phyloP scores from a whole-genome alignment of 2,329 filamentous ascomycete species.

The Teratosphaeria destructans region DNA sequence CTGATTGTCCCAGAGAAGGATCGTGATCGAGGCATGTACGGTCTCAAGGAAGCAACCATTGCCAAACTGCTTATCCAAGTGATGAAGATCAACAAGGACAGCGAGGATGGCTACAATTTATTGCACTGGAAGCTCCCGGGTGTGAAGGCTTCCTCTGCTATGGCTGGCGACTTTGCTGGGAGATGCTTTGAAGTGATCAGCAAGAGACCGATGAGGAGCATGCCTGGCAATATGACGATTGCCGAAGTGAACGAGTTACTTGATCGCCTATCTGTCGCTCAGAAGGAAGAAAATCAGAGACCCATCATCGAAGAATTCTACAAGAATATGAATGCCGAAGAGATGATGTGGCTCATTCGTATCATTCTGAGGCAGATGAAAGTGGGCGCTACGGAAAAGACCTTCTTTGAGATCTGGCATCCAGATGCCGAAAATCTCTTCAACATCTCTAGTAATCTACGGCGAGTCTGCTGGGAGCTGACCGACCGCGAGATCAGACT shows the following conservation, averaged over 20 bases:
- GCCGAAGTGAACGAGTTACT: conserved; percentile 81
- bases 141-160: conserved; percentile 48
- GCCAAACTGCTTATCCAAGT: conserved; percentile 85
- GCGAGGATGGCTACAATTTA: conserved; percentile 75
- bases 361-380: conserved; percentile 80
- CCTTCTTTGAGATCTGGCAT: conserved; percentile 60
- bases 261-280: conserved; percentile 63
- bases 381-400: conserved; percentile 72
- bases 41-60: conserved; percentile 84
- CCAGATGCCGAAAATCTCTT: conserved; percentile 51
- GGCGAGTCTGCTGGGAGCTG: conserved; percentile 90
- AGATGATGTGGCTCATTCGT: conserved; percentile 87
- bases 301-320: conserved; percentile 79
- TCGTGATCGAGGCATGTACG: conserved; percentile 82
- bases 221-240: conserved; percentile 70
- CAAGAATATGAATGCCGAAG: conserved; percentile 80
- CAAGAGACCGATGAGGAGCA: conserved; percentile 66
- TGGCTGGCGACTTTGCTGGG: conserved; percentile 85
- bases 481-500: conserved; percentile 62
- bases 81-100: conserved; percentile 83
- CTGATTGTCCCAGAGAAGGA: conserved; percentile 91
- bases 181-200: conserved; percentile 78
- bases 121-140: conserved; percentile 89
- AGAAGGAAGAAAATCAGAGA: conserved; percentile 73
- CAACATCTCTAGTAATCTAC: conserved; percentile 80